Conservation (phyloP, 345 rosid species). For the Psidium guajava region DNA sequence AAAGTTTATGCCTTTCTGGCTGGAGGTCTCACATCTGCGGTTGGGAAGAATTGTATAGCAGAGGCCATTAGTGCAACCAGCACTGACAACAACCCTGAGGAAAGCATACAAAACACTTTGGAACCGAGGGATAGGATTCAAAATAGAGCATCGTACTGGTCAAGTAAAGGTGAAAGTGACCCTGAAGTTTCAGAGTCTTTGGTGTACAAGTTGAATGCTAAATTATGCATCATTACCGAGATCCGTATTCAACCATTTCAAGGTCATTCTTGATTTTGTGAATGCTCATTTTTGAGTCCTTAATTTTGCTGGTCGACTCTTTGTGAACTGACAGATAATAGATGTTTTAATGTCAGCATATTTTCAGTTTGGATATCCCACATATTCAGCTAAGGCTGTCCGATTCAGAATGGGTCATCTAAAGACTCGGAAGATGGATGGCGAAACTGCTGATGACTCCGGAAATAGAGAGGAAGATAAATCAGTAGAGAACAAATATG, state of each 20-base stretch:
- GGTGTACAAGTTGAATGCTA: constrained; percentile 18
- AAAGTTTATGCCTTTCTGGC: constrained; percentile 26
- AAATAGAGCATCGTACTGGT: constrained; percentile 25
- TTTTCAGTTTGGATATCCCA: constrained; percentile 29
- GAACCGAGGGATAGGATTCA: constrained; percentile 16
- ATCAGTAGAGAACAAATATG: constrained; percentile 4
- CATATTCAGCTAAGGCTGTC: constrained; percentile 24
- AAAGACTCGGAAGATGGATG: background rate
- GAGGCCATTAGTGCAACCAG: constrained; percentile 29
- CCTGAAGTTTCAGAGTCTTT: constrained; percentile 18
- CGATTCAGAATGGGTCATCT: constrained; percentile 22
- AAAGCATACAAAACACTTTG: constrained; percentile 25
- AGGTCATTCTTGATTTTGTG: constrained; percentile 7
- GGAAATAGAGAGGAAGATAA: background rate
- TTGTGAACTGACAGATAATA: constrained; percentile 1
- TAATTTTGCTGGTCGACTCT: background rate
- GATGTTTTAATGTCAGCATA: constrained; percentile 15
- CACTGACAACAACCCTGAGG: constrained; percentile 31
- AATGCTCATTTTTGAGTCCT: background rate
- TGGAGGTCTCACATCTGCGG: constrained; percentile 11
- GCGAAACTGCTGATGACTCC: background rate
- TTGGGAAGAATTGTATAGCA: constrained; percentile 14
- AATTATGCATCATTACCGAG: constrained; percentile 23
- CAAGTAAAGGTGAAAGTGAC: constrained; percentile 23
- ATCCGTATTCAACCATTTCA: constrained; percentile 28